These are phyloP conservation scores for Panellus pusillus DNA, from an alignment of 768 basidiomycete species.

Conservation along the genomic window DNA sequence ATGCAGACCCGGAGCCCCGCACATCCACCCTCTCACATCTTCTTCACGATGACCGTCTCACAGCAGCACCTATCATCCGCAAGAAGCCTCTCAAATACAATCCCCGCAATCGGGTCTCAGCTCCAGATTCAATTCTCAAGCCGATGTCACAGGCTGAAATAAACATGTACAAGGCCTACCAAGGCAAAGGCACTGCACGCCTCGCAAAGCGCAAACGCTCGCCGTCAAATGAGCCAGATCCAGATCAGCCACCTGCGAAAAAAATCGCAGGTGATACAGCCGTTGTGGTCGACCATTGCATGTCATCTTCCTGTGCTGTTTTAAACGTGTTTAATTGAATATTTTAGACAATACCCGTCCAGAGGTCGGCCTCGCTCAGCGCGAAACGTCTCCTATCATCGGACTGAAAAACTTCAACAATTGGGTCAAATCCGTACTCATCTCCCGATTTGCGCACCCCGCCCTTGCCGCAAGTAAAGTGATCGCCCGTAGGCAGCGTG, in stretches of 20 bases:
- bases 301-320: slow-evolving; percentile 30
- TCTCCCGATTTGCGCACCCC: slow-evolving; percentile 84
- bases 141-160: slow-evolving; percentile 67
- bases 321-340: neutral
- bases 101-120: slow-evolving; percentile 60
- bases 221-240: slow-evolving; percentile 37
- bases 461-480: slow-evolving; percentile 47
- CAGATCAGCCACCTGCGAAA: slow-evolving; percentile 42
- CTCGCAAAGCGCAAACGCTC: slow-evolving; percentile 58
- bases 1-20: slow-evolving; percentile 50
- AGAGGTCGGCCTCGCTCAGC: slow-evolving; percentile 83
- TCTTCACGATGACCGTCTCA: slow-evolving; percentile 29
- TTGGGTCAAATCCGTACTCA: slow-evolving; percentile 98
- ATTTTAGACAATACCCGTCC: slow-evolving; percentile 85
- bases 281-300: slow-evolving; percentile 78
- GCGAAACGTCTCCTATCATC: slow-evolving; percentile 89
- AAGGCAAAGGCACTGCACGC: slow-evolving; percentile 54
- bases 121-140: slow-evolving; percentile 58
- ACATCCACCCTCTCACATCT: slow-evolving; percentile 49
- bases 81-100: slow-evolving; percentile 43
- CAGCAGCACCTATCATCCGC: slow-evolving; percentile 28
- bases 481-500: slow-evolving; percentile 30
- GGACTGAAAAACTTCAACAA: slow-evolving; percentile 98
- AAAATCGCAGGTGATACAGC: slow-evolving; percentile 68
- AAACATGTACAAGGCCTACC: slow-evolving; percentile 55